Evolutionary conservation across 352 stramenopile genomes (phyloP), one percentile per base, ranked within the genome.

Genomic region (Elongisporangium undulatum): DNA sequence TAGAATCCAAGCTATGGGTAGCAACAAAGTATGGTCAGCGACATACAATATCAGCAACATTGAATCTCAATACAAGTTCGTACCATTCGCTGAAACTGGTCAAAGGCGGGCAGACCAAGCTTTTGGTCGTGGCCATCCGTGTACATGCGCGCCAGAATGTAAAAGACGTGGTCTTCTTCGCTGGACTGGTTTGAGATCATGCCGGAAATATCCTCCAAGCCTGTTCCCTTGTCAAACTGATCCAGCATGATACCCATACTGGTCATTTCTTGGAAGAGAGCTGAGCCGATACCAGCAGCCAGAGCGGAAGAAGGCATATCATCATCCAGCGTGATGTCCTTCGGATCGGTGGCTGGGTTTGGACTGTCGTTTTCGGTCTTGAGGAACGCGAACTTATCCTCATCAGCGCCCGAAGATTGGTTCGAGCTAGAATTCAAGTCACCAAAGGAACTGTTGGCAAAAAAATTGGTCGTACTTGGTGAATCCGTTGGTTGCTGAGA

Each of bases 31-130:
- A 23, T 5, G 12, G 50, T 39, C 10, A 62, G 34, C 13, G 41
- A 45, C 50, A 22, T 49, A 61, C 61, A 55, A 51, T 16, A 20
- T 8, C 53, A 48, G 55, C 16, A 54, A 58, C 15, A 76, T 13
- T 53, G 26, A 69, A 51, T 26, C 16, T 61, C 52, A n/a, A 53
- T n/a, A n/a, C 10, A 10, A 3, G 16, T 38, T 73, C 74, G 63
- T 75, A 92, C 83, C 79, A 94, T 87, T 64, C 82, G 79, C 60
- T 91, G 80, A 41, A 90, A 91, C 56, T 89, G 79, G 49, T 94
- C 82, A 39, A 94, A 94, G 15, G 85, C 82, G n/a, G 85, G 80
- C 16, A 94, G 60, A 4, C 85, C 85, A 22, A 94, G 72, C 65
- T 90, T 94, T 51, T 81, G 77, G 49, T 75, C 69, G 53, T 81